Evolutionary conservation across 2,329 filamentous ascomycete genomes (phyloP), one percentile per base, ranked within the genome.

Genomic region (Arthrobotrys sphaeroides): DNA sequence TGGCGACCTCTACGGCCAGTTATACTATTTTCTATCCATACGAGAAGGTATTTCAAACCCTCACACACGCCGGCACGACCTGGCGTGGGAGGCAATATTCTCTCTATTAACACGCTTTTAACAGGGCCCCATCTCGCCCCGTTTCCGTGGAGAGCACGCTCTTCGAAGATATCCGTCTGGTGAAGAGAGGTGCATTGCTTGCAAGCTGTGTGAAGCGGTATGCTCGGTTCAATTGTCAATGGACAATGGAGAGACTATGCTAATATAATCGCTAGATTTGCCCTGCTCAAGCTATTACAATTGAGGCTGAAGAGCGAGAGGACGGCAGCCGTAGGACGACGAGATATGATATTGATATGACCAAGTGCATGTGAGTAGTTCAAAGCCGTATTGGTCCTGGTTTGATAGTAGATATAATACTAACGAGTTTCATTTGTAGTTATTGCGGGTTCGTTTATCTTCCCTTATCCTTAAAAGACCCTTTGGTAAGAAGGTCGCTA

Each of bases 331-430:
- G 95, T 84, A 90, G 95, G 82, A 99, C 95, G 60, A 97, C 94
- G 74, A 90, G 94, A 83, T 99, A 99, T 85, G 95, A 99, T 83
- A 97, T 99, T 82, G 95, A 99, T 85, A 99, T 99, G 95, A 98
- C 95, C 82, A 99, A 99, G 88, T 99, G 95, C 86, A 99, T 99
- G 70, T 77, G 36, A 77, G 74, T 77, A 59, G 13, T 22, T 45
- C 16, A 22, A 1, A 20, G 6, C 12, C 51, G 0, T 16, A 22
- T 5, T 42, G 42, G 10, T 61, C 6, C 18, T 4, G 6, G 7
- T 66, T 22, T 7, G 10, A 40, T 36, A 1, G 9, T 24, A 16
- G 9, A 38, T 24, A 42, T 10, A 22, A 16, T 57, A 16, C 67
- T 64, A 24, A 72, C 38, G 31, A 3, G 3, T 43, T 26, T 20